Percentiles rank a stretch among this genome's conserved stretches.
Conservation (phyloP, 257 asterid species). For the Solanum ahanhuiri region DNA sequence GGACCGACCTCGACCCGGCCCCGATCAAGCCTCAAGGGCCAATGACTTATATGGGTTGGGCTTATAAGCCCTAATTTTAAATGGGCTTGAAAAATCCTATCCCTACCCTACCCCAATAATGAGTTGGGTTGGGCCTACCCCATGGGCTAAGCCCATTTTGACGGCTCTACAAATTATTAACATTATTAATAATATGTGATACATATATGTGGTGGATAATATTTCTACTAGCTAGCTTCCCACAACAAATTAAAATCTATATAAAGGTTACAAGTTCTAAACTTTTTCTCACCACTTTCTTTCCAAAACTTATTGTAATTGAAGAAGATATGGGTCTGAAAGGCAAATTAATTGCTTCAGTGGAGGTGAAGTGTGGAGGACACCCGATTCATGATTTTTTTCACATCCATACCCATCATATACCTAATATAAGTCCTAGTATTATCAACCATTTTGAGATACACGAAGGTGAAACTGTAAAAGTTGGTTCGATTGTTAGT, state of each 20-base stretch:
- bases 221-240: not conserved
- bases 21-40: too few species aligned
- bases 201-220: not conserved
- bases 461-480: not conserved
- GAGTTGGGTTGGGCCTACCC: too few species aligned
- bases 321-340: not conserved
- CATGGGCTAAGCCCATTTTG: too few species aligned
- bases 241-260: not conserved
- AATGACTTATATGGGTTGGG: too few species aligned
- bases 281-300: not conserved
- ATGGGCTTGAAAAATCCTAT: too few species aligned
- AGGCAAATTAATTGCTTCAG: not conserved
- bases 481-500: not conserved
- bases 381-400: not conserved
- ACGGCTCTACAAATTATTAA: too few species aligned
- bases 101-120: too few species aligned
- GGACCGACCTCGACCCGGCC: rapidly evolving
- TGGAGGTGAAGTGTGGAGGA: not conserved
- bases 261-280: not conserved
- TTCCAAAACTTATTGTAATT: too few species aligned
- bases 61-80: too few species aligned
- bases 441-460: not conserved
- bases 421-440: not conserved
- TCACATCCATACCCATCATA: not conserved
- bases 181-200: not conserved